Base-by-base conservation (phyloP, 352 stramenopile species). In the Phytophthora tubulina region DNA sequence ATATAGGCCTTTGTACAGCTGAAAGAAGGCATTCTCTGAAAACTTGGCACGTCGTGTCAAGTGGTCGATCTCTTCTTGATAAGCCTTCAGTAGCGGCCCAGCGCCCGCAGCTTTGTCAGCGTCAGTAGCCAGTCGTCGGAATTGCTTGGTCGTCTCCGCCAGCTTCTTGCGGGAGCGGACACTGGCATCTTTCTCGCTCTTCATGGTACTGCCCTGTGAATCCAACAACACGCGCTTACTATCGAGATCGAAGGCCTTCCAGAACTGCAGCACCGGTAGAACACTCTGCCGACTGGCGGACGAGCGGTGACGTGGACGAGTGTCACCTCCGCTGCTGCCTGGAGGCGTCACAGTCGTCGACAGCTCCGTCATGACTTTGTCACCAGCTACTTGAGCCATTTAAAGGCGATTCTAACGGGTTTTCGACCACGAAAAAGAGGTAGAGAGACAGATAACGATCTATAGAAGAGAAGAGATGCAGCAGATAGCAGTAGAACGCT, bases 31-130 rank as follows among this genome's bases (percentile, higher is more conserved):
- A 60, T 86, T 94, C 73, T 99, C 96, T 9, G 90, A 87, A 46
- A 88, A 90, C 75, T 98, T 98, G 73, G 93, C 97, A 45, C 95
- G 87, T 38, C 90, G 79, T 3, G 94, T 98, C 32, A 99, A 78
- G 45, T 91, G 88, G 78, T 98, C 93, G 54, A 98, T 97, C 67
- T 98, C 92, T 63, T 98, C 89, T 71, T 98, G 93, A 67, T 98
- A 98, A 39, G 88, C 84, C 14, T 93, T 95, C n/a, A 98, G 65
- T 46, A 98, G 61, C 2, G 76, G 62, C 2, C 84, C 81, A 3
- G 88, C 69, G 4, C 68, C 76, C 17, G 80, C 60, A 4, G 92
- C 68, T 63, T 97, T 97, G 0, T 97, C 89, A 3, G 79, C 30
- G 62, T 96, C 88, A 32, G 76, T 57, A 27, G 45, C 27, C 4